These are phyloP conservation scores for Agastache rugosa DNA, from an alignment of 257 asterid genomes.

Conservation along the genomic window DNA sequence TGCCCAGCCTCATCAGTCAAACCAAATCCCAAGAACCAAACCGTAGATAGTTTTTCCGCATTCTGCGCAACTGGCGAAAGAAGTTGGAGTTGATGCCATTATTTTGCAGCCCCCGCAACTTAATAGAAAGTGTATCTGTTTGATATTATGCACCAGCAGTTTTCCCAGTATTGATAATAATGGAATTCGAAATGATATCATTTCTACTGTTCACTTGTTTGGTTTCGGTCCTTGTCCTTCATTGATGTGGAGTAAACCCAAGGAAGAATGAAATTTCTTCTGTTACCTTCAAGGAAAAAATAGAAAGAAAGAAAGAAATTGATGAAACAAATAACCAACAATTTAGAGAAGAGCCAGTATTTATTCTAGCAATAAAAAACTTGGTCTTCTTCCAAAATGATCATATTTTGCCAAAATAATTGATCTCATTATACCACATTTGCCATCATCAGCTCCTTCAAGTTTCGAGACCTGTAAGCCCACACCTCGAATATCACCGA, in stretches of 20 bases:
- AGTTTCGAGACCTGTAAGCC: constrained; percentile 99
- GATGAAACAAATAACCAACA: constrained; percentile 22
- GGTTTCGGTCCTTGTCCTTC: constrained; percentile 43
- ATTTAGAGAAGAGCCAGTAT: neutral
- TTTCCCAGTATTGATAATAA: too few relatives aligned
- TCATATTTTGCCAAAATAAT: constrained; percentile 4
- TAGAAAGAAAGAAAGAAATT: constrained; percentile 11
- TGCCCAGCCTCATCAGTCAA: too few relatives aligned
- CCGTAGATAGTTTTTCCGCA: too few relatives aligned
- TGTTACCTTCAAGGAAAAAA: constrained; percentile 54
- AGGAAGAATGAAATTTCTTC: constrained; percentile 72
- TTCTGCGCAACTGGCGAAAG: too few relatives aligned
- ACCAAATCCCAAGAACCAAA: too few relatives aligned
- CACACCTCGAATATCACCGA: constrained; percentile 87
- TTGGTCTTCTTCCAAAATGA: constrained; percentile 22
- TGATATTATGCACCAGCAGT: too few relatives aligned
- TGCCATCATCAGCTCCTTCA: constrained; percentile 66
- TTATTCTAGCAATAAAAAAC: constrained; percentile 21
- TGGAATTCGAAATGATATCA: too few relatives aligned
- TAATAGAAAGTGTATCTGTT: too few relatives aligned
- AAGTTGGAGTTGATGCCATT: too few relatives aligned
- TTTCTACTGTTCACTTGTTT: constrained; percentile 33
- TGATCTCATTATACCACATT: constrained; percentile 56
- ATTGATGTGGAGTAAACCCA: constrained; percentile 71
- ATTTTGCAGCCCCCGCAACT: too few relatives aligned